Evolutionary conservation across 2,329 filamentous ascomycete genomes (phyloP).

Genomic region (Phyllosticta citribraziliensis): DNA sequence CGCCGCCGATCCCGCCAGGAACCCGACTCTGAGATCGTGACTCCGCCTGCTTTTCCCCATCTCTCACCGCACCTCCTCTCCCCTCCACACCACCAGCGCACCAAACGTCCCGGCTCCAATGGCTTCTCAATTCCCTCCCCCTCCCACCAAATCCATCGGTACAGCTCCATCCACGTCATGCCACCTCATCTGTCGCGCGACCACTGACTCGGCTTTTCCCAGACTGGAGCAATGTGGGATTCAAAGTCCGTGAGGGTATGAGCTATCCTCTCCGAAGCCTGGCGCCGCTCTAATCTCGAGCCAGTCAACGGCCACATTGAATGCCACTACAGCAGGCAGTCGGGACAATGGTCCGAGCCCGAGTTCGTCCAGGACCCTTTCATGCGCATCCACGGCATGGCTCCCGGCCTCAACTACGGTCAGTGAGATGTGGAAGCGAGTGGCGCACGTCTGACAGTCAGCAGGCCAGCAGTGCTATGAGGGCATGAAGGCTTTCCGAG

Average conservation of each 20-base stretch:
- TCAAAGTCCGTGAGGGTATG: constrained; percentile 80
- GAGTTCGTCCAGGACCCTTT: constrained; percentile 74
- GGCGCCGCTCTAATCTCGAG: background rate
- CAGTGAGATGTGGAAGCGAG: background rate
- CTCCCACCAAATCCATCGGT: constrained; percentile 67
- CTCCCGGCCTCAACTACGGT: constrained; percentile 85
- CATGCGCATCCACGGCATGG: constrained; percentile 88
- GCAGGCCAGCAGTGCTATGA: constrained; percentile 84
- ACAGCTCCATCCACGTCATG: background rate
- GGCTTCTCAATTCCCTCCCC: constrained; percentile 55
- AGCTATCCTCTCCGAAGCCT: background rate
- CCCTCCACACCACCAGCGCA: background rate
- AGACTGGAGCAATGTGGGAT: constrained; percentile 92
- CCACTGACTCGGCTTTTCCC: constrained; percentile 3
- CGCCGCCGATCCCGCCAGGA: constrained; percentile 5
- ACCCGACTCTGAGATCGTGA: constrained; percentile 2
- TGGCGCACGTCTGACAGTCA: constrained; percentile 1
- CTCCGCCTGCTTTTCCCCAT: background rate
- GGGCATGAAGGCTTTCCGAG: constrained; percentile 92
- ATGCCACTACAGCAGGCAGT: constrained; percentile 67
- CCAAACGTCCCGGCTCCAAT: constrained; percentile 12
- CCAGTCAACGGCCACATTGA: constrained; percentile 90
- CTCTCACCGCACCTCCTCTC: background rate
- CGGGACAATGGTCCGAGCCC: constrained; percentile 67
- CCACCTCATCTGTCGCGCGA: background rate